Evolutionary conservation across 495 filamentous ascomycete genomes (phyloP).

Genomic region (Annulohypoxylon nitens): DNA sequence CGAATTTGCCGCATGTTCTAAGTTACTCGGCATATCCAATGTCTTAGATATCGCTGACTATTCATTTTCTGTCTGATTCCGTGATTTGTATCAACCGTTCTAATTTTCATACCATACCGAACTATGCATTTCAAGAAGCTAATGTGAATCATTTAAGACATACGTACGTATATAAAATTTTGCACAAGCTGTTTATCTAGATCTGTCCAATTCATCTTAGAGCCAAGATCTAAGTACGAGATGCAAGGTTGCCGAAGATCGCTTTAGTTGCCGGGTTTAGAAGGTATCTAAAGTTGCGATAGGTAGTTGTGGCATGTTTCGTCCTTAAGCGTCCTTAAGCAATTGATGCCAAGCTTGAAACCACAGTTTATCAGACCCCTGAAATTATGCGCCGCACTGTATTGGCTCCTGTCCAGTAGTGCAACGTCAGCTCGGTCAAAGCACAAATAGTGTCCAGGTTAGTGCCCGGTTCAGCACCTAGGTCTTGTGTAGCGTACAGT

Average conservation of each 20-base stretch:
- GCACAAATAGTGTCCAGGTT: constrained; percentile 9
- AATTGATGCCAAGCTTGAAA: constrained; percentile 21
- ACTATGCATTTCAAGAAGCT: background rate
- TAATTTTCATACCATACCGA: background rate
- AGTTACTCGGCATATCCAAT: constrained; percentile 22
- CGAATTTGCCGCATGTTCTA: constrained; percentile 24
- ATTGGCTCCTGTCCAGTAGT: background rate
- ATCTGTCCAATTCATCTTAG: background rate
- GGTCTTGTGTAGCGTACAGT: background rate
- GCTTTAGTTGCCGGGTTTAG: constrained; percentile 29
- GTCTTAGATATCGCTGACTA: constrained; percentile 3
- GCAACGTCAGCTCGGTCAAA: constrained; percentile 16
- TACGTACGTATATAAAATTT: background rate
- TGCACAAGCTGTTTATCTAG: background rate
- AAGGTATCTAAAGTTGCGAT: constrained; percentile 19
- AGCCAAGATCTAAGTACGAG: constrained; percentile 3
- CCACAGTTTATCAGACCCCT: constrained; percentile 9
- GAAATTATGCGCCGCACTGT: constrained; percentile 30
- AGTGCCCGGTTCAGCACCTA: background rate
- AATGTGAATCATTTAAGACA: background rate
- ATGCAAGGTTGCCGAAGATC: constrained; percentile 12
- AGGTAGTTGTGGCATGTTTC: constrained; percentile 9
- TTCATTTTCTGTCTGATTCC: constrained; percentile 4
- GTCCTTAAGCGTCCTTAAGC: constrained; percentile 10
- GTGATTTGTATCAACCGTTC: background rate